Base-by-base conservation (phyloP, 2,329 filamentous ascomycete species). In the Penicillium sp. region DNA sequence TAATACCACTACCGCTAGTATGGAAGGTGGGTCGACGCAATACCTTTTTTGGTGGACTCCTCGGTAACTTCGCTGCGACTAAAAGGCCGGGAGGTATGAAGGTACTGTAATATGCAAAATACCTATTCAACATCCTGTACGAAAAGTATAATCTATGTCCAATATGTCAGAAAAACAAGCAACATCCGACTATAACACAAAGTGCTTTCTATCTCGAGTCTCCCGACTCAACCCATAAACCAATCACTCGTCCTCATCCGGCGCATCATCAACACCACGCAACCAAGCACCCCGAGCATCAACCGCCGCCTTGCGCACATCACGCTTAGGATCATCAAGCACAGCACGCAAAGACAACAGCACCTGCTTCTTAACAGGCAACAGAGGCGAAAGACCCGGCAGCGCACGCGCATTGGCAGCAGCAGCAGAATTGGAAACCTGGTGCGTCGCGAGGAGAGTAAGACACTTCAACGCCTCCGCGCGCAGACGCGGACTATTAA, bases 311-410 rank as follows among this genome's bases (percentile, higher is more conserved):
- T 79, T 77, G 35, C 83, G 74, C 9, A 87, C 83, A 62, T 77
- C 75, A 53, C 83, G 72, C 69, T 81, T 85, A 28, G 72, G 72
- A 66, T 87, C 83, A 70, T 87, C 83, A 55, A 87, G 62, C 22
- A 79, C 77, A 13, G 60, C 64, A 37, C 75, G 70, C 59, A 87
- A 65, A 18, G 75, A 73, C 60, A 78, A 78, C 40, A 83, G 71
- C 8, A 86, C 81, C 41, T 78, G 73, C 41, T 71, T 72, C 57
- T 81, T 77, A 50, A 80, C 79, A 8, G 79, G 77, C 14, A 86
- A 62, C 7, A 86, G 70, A 1, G 76, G 73, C 44, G 71, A 72
- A 3, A 71, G 57, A 18, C 61, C 62, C 13, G 61, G 59, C 1
- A 59, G 56, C 7, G 55, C 62, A 7, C 62, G 62, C 19, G 62